These are phyloP conservation scores for Cyanodermella asteris DNA, from an alignment of 2,329 filamentous ascomycete genomes.

Conservation along the genomic window DNA sequence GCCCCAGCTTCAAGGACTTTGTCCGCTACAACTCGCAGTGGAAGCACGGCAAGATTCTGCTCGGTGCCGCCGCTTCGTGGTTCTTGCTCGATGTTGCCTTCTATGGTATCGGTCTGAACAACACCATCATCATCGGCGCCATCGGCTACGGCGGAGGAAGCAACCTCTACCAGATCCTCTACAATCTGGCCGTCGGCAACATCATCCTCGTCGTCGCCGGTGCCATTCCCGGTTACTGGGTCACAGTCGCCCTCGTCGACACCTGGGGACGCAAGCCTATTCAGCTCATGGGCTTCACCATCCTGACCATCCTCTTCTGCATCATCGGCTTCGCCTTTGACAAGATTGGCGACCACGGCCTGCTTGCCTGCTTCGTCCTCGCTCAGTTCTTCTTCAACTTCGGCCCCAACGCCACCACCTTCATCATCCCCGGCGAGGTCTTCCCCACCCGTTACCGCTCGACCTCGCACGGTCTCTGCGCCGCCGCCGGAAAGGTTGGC, in stretches of 20 bases:
- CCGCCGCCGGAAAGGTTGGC: conserved; percentile 44
- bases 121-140: conserved; percentile 44
- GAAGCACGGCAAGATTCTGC: conserved; percentile 49
- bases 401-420: conserved; percentile 44
- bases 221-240: conserved; percentile 65
- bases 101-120: conserved; percentile 54
- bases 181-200: conserved; percentile 58
- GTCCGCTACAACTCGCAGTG: conserved; percentile 44
- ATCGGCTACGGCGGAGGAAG: conserved; percentile 48
- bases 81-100: conserved; percentile 53
- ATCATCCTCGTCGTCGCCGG: conserved; percentile 58
- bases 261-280: conserved; percentile 58
- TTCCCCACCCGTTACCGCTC: conserved; percentile 42
- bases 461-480: conserved; percentile 42
- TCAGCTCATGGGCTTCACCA: conserved; percentile 38
- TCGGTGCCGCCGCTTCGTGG: conserved; percentile 71
- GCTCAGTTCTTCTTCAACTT: conserved; percentile 47
- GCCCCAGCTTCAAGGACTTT: conserved; percentile 55
- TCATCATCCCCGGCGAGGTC: conserved; percentile 42
- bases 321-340: conserved; percentile 39
- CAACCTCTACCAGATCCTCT: conserved; percentile 46
- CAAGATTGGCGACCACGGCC: conserved; percentile 22
- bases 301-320: conserved; percentile 40
- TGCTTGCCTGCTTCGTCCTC: conserved; percentile 40
- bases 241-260: conserved; percentile 53